Conservation (phyloP, 2,329 filamentous ascomycete genomes). For the Cordyceps cateniannulata region DNA sequence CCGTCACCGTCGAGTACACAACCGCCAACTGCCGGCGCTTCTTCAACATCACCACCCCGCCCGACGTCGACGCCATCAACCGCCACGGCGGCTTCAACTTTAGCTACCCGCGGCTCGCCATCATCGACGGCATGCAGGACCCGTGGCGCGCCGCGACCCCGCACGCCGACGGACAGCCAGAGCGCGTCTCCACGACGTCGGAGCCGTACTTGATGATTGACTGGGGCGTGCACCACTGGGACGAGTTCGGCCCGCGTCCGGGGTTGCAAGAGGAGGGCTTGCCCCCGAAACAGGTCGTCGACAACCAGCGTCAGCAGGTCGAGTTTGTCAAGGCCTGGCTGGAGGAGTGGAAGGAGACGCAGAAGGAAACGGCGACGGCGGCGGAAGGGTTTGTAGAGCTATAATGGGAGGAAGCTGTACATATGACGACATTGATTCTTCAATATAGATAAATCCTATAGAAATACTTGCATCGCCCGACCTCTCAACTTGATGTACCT, state of each 20-base stretch:
- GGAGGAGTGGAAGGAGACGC: constrained; percentile 43
- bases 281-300: constrained; percentile 51
- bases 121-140: constrained; percentile 71
- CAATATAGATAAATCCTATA: too few species aligned
- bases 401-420: background rate
- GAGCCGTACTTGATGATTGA: constrained; percentile 70
- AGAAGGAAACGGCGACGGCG: background rate
- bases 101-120: constrained; percentile 65
- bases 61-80: constrained; percentile 64
- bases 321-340: constrained; percentile 63
- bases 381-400: background rate
- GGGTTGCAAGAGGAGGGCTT: constrained; percentile 55
- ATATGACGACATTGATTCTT: too few species aligned
- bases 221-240: constrained; percentile 77
- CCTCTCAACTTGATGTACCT: too few species aligned
- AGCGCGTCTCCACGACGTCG: constrained; percentile 51
- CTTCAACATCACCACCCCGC: constrained; percentile 61
- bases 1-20: constrained; percentile 57
- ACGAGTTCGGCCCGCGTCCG: constrained; percentile 55
- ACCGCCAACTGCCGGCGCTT: constrained; percentile 56
- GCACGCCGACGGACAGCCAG: constrained; percentile 55
- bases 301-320: constrained; percentile 52
- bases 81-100: constrained; percentile 69
- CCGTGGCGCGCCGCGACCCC: constrained; percentile 73
- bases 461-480: too few species aligned